Conservation (phyloP, 306 rosid genomes). For the Malus fusca region DNA sequence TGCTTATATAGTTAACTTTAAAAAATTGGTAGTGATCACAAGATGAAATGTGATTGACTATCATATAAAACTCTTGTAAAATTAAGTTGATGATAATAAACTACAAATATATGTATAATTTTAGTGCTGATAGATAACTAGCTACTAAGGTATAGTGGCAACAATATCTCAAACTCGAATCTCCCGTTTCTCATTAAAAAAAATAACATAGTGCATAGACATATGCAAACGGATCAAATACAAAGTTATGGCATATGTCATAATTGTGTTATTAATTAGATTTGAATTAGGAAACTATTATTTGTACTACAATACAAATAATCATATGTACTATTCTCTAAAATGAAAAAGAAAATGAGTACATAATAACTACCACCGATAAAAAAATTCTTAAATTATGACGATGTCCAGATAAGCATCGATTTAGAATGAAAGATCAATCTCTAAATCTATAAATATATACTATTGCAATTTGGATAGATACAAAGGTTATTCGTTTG, state of each 20-base stretch:
- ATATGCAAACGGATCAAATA: neutral
- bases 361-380: neutral
- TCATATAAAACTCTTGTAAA: neutral
- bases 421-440: too few species aligned
- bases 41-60: neutral
- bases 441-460: neutral
- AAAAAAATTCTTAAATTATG: too few species aligned
- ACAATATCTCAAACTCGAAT: too few species aligned
- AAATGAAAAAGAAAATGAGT: neutral
- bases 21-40: neutral
- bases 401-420: too few species aligned
- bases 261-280: neutral
- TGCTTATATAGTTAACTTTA: neutral
- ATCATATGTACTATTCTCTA: neutral
- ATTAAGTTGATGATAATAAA: neutral
- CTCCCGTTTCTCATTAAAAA: neutral
- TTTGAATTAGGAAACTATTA: too few species aligned
- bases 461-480: neutral
- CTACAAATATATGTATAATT: neutral
- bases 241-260: neutral
- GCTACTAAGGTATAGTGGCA: neutral
- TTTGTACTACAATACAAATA: too few species aligned
- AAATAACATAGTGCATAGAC: neutral
- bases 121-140: neutral
- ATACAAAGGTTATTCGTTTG: neutral